Evolutionary conservation across 2,329 filamentous ascomycete genomes (phyloP).

Genomic region (Scedosporium dehoogii): DNA sequence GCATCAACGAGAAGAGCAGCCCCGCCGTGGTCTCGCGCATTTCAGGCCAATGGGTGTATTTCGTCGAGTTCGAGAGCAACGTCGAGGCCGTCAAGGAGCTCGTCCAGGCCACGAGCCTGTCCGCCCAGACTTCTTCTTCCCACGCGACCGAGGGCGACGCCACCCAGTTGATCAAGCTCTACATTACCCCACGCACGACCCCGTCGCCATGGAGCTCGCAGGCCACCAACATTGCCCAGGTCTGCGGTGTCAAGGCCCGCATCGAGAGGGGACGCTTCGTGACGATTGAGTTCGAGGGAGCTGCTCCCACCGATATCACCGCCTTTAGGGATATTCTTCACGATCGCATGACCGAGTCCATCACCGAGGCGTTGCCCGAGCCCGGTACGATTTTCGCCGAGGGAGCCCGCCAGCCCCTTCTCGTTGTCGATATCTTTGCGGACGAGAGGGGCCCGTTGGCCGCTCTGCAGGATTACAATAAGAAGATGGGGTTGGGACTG

Average conservation of each 20-base stretch:
- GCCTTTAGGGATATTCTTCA: conserved; percentile 63
- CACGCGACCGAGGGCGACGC: conserved; percentile 31
- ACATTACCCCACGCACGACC: conserved; percentile 74
- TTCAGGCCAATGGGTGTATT: conserved; percentile 52
- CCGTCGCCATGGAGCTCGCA: conserved; percentile 92
- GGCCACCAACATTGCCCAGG: conserved; percentile 85
- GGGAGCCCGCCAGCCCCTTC: conserved; percentile 49
- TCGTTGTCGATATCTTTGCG: conserved; percentile 65
- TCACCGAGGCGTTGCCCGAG: conserved; percentile 57
- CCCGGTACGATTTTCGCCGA: conserved; percentile 72
- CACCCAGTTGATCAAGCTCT: conserved; percentile 48
- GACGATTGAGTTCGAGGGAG: conserved; percentile 51
- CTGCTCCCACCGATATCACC: conserved; percentile 31
- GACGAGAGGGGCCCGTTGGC: conserved; percentile 55
- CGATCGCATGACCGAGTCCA: conserved; percentile 91
- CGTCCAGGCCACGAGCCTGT: conserved; percentile 14
- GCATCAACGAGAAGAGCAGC: conserved; percentile 11
- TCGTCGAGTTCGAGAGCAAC: conserved; percentile 47
- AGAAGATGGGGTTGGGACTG: conserved; percentile 71
- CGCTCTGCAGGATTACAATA: conserved; percentile 74
- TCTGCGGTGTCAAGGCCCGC: conserved; percentile 69
- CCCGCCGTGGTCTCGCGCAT: conserved; percentile 35
- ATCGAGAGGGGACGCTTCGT: conserved; percentile 83
- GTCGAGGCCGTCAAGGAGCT: conserved; percentile 33
- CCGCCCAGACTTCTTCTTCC: conserved; percentile 31